Percentiles rank a stretch among this genome's conserved stretches.
Evolutionary conservation across 495 filamentous ascomycete species (phyloP).

Genomic region (Choiromyces venosus): DNA sequence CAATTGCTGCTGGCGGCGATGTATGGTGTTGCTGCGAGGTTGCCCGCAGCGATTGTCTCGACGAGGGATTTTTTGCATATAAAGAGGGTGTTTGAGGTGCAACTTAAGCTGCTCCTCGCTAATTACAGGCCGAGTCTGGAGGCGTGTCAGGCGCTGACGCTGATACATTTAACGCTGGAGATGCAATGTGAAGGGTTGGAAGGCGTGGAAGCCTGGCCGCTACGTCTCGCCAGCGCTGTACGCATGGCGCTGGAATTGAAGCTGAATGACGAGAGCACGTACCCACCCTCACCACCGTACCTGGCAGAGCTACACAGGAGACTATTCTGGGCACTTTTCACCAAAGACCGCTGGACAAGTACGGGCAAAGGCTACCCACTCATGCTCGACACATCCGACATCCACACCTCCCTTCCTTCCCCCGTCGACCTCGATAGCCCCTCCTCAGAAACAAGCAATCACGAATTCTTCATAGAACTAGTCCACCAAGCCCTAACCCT

Average conservation of each 20-base stretch:
- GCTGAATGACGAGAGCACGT: constrained; percentile 22
- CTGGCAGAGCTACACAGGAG: constrained; percentile 30
- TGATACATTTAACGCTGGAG: constrained; percentile 34
- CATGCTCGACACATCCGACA: constrained; percentile 32
- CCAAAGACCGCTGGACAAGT: constrained; percentile 34
- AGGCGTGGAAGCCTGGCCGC: constrained; percentile 34
- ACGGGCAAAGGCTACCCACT: constrained; percentile 34
- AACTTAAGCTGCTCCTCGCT: constrained; percentile 27
- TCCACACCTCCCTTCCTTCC: constrained; percentile 28
- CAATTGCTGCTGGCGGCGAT: constrained; percentile 32
- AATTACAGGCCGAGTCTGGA: constrained; percentile 28
- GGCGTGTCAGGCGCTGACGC: constrained; percentile 24
- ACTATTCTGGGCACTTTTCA: constrained; percentile 33
- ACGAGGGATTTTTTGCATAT: constrained; percentile 35
- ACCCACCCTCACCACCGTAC: constrained; percentile 23
- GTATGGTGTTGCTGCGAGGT: constrained; percentile 32
- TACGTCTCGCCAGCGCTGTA: constrained; percentile 28
- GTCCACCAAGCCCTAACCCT: constrained; percentile 23
- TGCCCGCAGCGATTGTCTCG: constrained; percentile 34
- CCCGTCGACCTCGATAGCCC: constrained; percentile 25
- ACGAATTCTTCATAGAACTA: constrained; percentile 30
- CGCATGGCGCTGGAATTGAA: constrained; percentile 31
- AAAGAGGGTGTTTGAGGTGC: constrained; percentile 30
- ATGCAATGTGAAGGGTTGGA: constrained; percentile 34
- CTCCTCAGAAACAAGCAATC: constrained; percentile 3